Conservation (phyloP, 2,329 filamentous ascomycete genomes). For the Xylariales sp. region DNA sequence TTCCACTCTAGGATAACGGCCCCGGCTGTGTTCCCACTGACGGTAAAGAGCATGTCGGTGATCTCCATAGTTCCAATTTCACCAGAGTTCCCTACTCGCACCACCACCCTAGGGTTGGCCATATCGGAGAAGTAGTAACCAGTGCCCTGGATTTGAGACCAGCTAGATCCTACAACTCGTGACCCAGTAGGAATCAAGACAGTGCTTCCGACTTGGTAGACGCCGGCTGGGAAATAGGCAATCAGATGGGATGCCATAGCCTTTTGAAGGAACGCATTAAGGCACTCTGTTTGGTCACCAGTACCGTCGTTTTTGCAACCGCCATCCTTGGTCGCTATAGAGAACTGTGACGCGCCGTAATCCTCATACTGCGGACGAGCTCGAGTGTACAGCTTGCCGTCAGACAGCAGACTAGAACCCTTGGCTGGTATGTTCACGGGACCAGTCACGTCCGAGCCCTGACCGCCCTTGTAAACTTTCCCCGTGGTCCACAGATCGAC, state of each 20-base stretch:
- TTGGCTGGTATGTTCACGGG: background rate
- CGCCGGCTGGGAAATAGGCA: constrained; percentile 46
- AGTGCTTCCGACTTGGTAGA: constrained; percentile 44
- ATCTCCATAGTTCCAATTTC: constrained; percentile 75
- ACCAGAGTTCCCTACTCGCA: constrained; percentile 72
- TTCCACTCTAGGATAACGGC: constrained; percentile 81
- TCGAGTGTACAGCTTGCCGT: constrained; percentile 40
- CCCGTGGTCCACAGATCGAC: constrained; percentile 22
- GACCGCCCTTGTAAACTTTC: constrained; percentile 8
- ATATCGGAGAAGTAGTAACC: constrained; percentile 67
- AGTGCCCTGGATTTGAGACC: constrained; percentile 75
- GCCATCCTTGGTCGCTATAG: constrained; percentile 3
- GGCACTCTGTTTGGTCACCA: constrained; percentile 44
- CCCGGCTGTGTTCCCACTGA: constrained; percentile 72
- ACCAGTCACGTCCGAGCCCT: constrained; percentile 3
- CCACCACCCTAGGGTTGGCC: constrained; percentile 71
- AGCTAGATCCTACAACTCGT: constrained; percentile 75
- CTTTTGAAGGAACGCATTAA: constrained; percentile 42
- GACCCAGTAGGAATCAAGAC: constrained; percentile 67
- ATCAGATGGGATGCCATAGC: background rate
- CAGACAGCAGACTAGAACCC: constrained; percentile 19
- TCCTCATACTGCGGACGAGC: constrained; percentile 53
- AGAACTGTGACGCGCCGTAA: background rate
- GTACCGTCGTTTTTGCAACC: constrained; percentile 49
- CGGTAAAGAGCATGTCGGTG: constrained; percentile 74